These are phyloP conservation scores for Aphanocladium album DNA, from an alignment of 2,329 filamentous ascomycete genomes.

Conservation along the genomic window DNA sequence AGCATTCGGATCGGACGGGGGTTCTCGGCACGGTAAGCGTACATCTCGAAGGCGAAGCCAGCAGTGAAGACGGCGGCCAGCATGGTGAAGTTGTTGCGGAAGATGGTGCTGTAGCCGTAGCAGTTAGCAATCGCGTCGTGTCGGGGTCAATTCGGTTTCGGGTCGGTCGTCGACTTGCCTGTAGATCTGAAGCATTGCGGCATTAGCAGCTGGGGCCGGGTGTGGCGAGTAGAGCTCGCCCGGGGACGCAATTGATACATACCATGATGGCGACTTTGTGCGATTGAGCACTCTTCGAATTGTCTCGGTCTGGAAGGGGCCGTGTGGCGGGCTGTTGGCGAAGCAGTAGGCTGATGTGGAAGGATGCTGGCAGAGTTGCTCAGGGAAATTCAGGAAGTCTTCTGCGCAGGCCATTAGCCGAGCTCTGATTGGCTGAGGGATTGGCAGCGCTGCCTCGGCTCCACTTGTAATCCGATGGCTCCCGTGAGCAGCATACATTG, in stretches of 20 bases:
- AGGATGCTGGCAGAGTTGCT: neutral
- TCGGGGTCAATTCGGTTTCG: conserved; percentile 13
- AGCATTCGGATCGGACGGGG: conserved; percentile 22
- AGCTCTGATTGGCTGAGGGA: conserved; percentile 9
- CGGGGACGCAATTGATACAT: conserved; percentile 25
- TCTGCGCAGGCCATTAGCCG: conserved; percentile 6
- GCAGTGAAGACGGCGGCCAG: conserved; percentile 78
- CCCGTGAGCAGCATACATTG: neutral
- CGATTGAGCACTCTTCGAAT: conserved; percentile 14
- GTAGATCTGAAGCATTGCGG: conserved; percentile 45
- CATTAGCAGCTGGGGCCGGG: conserved; percentile 24
- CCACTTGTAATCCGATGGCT: conserved; percentile 11
- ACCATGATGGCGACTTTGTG: conserved; percentile 49
- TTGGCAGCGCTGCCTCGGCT: neutral
- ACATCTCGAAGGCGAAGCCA: conserved; percentile 94
- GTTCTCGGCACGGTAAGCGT: conserved; percentile 35
- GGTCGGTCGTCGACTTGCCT: conserved; percentile 42
- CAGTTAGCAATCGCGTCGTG: conserved; percentile 11
- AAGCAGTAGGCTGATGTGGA: conserved; percentile 9
- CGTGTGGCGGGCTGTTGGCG: conserved; percentile 10
- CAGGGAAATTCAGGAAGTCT: conserved; percentile 15
- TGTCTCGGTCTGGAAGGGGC: conserved; percentile 2
- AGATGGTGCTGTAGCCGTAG: conserved; percentile 58
- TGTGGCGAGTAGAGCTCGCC: neutral
- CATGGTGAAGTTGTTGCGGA: conserved; percentile 86